Conservation (phyloP, 2,329 filamentous ascomycete genomes). For the Neofusicoccum parvum region DNA sequence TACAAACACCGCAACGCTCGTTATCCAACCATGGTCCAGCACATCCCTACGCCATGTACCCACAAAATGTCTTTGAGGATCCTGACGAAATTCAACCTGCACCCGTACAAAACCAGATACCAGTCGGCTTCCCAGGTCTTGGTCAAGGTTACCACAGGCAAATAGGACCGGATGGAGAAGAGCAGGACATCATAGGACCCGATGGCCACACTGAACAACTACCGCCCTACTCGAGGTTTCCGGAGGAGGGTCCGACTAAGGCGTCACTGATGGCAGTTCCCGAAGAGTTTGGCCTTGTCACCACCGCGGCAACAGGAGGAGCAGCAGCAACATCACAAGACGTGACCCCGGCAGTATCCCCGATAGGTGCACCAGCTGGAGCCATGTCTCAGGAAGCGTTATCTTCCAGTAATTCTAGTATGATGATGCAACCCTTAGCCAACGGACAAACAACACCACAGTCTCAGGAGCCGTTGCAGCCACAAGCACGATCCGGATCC, state of each 20-base stretch:
- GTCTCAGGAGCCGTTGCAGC: slow-evolving; percentile 1
- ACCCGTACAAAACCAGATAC: slow-evolving; percentile 46
- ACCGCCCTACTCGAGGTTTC: slow-evolving; percentile 88
- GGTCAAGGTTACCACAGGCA: slow-evolving; percentile 70
- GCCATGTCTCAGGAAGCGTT: slow-evolving; percentile 8
- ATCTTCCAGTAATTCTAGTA: slow-evolving; percentile 7
- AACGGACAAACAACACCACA: slow-evolving; percentile 7
- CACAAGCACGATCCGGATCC: neutral
- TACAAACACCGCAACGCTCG: slow-evolving; percentile 58
- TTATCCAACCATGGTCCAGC: slow-evolving; percentile 68
- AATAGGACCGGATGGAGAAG: slow-evolving; percentile 78
- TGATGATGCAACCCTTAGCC: slow-evolving; percentile 7
- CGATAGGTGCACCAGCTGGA: neutral
- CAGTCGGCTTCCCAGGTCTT: slow-evolving; percentile 74
- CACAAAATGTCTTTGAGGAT: slow-evolving; percentile 72
- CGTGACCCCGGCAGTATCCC: neutral
- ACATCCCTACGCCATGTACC: slow-evolving; percentile 85
- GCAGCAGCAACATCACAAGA: neutral
- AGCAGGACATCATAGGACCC: slow-evolving; percentile 83
- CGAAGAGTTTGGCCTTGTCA: slow-evolving; percentile 13
- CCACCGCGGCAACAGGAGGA: neutral
- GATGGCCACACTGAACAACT: slow-evolving; percentile 89
- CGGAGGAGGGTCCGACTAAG: slow-evolving; percentile 71
- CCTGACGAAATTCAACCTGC: slow-evolving; percentile 37
- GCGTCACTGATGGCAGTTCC: slow-evolving; percentile 36